These are phyloP conservation scores for Dioscorea zingiberensis DNA, from an alignment of 106 monocot genomes.

Conservation along the genomic window DNA sequence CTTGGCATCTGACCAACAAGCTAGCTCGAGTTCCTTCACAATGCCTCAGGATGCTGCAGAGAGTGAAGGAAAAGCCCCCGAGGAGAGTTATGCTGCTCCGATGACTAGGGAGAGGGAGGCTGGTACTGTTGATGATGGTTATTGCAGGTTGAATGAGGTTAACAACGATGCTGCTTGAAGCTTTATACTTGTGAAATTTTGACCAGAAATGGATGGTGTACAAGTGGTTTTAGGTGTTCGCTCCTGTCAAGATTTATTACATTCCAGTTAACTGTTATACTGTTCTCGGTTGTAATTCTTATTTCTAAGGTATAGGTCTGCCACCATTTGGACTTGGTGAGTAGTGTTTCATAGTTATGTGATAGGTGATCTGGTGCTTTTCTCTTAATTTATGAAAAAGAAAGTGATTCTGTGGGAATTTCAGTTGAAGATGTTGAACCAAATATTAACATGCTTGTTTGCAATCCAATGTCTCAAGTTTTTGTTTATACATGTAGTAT, in stretches of 20 bases:
- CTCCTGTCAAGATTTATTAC: too few relatives aligned
- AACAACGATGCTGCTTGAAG: conserved; percentile 16
- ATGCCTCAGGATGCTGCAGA: conserved; percentile 21
- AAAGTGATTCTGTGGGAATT: too few relatives aligned
- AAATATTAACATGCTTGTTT: too few relatives aligned
- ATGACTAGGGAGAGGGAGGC: conserved; percentile 22
- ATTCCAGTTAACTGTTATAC: too few relatives aligned
- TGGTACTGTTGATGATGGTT: conserved; percentile 28
- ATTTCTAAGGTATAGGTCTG: neutral
- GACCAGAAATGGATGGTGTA: too few relatives aligned
- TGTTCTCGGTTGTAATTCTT: too few relatives aligned
- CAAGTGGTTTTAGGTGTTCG: too few relatives aligned
- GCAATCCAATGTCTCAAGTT: too few relatives aligned
- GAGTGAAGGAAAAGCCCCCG: conserved; percentile 22
- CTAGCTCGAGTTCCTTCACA: conserved; percentile 34
- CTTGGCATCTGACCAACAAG: conserved; percentile 38
- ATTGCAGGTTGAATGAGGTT: conserved; percentile 15
- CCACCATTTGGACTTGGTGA: neutral
- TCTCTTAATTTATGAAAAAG: too few relatives aligned
- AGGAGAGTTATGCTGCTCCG: conserved; percentile 15
- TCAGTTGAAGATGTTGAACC: too few relatives aligned
- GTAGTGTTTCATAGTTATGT: neutral
- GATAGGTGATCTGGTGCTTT: neutral
- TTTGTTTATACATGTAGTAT: too few relatives aligned
- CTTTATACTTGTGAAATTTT: neutral